Evolutionary conservation across 75 land plant species (phyloP).

Genomic region (Pinus albicaulis): DNA sequence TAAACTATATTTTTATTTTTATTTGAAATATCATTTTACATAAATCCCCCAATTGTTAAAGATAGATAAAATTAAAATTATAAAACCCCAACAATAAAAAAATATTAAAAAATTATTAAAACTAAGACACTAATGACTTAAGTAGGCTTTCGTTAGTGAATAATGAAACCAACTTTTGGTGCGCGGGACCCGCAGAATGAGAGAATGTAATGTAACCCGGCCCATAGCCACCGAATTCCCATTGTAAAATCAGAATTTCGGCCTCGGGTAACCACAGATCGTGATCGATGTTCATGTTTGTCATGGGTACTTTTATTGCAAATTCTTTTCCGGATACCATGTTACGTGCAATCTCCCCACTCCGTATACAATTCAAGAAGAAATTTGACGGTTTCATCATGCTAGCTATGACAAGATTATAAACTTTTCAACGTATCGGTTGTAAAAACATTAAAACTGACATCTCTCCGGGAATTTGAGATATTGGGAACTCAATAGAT

Average conservation of each 20-base stretch:
- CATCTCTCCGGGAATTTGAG: neutral
- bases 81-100: no score
- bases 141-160: neutral
- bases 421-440: no score
- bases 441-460: no score
- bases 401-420: no score
- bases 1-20: no score
- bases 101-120: no score
- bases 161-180: slow-evolving; percentile 1
- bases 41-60: no score
- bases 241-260: slow-evolving; percentile 86
- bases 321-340: slow-evolving; percentile 68
- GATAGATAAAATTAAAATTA: no score
- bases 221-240: slow-evolving; percentile 72
- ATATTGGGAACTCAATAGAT: neutral
- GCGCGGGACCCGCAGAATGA: slow-evolving; percentile 57
- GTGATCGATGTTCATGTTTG: slow-evolving; percentile 93
- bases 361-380: slow-evolving; percentile 16
- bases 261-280: slow-evolving; percentile 85
- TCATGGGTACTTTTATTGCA: slow-evolving; percentile 69
- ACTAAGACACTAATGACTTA: no score
- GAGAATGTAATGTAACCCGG: slow-evolving; percentile 68
- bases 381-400: no score
- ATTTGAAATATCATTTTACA: no score
- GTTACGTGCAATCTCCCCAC: slow-evolving; percentile 86